Base-by-base conservation (phyloP, 2,329 filamentous ascomycete species). In the Alternaria gaisen region DNA sequence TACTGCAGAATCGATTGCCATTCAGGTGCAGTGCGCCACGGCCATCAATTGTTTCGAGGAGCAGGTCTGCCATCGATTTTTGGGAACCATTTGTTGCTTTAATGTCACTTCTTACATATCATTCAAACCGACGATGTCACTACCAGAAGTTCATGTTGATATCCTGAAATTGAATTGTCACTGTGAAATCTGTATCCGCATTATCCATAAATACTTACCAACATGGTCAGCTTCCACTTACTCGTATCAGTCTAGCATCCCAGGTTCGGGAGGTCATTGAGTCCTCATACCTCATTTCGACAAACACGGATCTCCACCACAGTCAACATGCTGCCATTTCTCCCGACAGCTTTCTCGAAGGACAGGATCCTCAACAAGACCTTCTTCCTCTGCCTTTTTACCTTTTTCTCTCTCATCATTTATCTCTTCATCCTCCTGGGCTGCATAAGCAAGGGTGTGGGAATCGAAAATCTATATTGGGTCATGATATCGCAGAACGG, bases 401-500 rank as follows among this genome's bases (percentile, higher is more conserved):
- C 57, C n/a, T 50, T 60, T 10, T 22, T 56, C 11, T 50, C 57
- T 2, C 52, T 60, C 5, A 18, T 56, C 20, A 38, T 51, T 0
- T 56, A 60, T 14, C 57, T 59, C 38, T 54, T 59, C 34, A 32
- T 42, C 3, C 56, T 59, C 11, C 42, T 59, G 5, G 56, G 43
- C 8, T 59, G 56, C 26, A 48, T 59, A n/a, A 53, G 28, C 20
- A 59, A 41, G 41, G 50, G 56, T 18, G 42, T 34, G 8, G 50
- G 56, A 16, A 59, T 55, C 4, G 50, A 54, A 8, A 59, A 54
- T 28, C 26, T 59, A 14, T 59, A 59, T 22, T 59, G 56, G 56
- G 51, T 59, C 1, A 32, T 28, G 14, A 47, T 59, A 16, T 41
- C 42, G n/a, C 56, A 59, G 24, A 48, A 34, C n/a, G 51, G 34